Evolutionary conservation across 495 filamentous ascomycete genomes (phyloP).

Genomic region (Podospora appendiculata): DNA sequence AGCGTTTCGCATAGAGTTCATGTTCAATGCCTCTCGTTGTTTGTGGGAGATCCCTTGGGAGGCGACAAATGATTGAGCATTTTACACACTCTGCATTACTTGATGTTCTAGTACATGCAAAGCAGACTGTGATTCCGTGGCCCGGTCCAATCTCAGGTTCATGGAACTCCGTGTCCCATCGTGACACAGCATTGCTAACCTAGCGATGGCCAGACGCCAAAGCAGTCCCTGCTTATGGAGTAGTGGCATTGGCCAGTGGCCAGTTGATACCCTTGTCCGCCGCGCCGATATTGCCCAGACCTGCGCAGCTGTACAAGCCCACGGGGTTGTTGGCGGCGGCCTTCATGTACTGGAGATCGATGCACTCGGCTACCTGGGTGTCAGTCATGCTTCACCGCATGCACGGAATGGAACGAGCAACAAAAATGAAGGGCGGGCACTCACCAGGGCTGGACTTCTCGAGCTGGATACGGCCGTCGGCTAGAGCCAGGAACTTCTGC

Average conservation of each 20-base stretch:
- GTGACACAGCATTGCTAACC: too few species aligned
- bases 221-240: too few species aligned
- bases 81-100: too few species aligned
- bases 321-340: conserved; percentile 45
- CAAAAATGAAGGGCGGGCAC: conserved; percentile 1
- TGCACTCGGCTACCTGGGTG: conserved; percentile 34
- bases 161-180: too few species aligned
- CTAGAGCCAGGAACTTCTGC: conserved; percentile 41
- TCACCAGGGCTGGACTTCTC: conserved; percentile 33
- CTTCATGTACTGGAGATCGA: conserved; percentile 46
- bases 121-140: too few species aligned
- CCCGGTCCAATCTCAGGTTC: too few species aligned
- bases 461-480: conserved; percentile 42
- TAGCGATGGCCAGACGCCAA: too few species aligned
- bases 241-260: conserved; percentile 34
- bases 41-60: too few species aligned
- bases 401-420: not conserved
- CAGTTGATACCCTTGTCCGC: conserved; percentile 49
- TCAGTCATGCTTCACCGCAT: not conserved
- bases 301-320: conserved; percentile 42
- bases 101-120: too few species aligned
- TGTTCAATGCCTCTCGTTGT: too few species aligned
- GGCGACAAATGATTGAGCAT: too few species aligned
- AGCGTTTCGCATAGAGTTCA: too few species aligned
- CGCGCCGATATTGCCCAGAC: conserved; percentile 40